Base-by-base conservation (phyloP, 1,284 basidiomycete species). In the Sporisorium graminicola region DNA sequence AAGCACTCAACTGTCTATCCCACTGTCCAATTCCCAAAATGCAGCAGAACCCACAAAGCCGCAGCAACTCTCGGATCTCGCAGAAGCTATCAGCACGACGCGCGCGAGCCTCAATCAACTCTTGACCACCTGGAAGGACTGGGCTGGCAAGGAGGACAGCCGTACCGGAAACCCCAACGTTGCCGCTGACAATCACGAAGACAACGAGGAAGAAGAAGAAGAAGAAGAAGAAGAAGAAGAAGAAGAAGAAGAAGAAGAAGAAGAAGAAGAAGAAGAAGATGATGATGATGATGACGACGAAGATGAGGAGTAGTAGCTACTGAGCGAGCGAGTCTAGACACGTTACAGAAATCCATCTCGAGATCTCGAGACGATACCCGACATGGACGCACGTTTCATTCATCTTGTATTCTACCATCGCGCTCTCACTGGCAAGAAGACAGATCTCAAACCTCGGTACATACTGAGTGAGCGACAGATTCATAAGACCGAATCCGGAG, bases 51-150 rank as follows among this genome's bases (percentile, higher is more conserved):
- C 52, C 51, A 50, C 57, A 40, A 70, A 70, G 24, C 51, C 67
- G 10, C 40, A 64, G 43, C 57, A 58, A 12, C 55, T 76, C 5
- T 31, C 49, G 2, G n/a, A 46, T 14, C 57, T 77, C 8, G 74
- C 66, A 50, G 66, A 77, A 18, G 50, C 63, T 14, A 51, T 77
- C 46, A 71, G 74, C 50, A 26, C 43, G 4, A 20, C 75, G 13
- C 24, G 67, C n/a, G n/a, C 58, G 1, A 46, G 49, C 10, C 43
- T 77, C 22, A 77, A 77, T 33, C 37, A 50, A 3, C 3, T 73
- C 18, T 37, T 77, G 6, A 73, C 74, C 3, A 40, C 44, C 4
- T 77, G 74, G 74, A 77, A 77, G 29, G 66, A 70, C 24, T 77
- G 71, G 75, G 40, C 58, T 6, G 71, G 71, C 10, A 70, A 77